Evolutionary conservation across 2,329 filamentous ascomycete genomes (phyloP).

Genomic region (Paraphaeosphaeria sporulosa): DNA sequence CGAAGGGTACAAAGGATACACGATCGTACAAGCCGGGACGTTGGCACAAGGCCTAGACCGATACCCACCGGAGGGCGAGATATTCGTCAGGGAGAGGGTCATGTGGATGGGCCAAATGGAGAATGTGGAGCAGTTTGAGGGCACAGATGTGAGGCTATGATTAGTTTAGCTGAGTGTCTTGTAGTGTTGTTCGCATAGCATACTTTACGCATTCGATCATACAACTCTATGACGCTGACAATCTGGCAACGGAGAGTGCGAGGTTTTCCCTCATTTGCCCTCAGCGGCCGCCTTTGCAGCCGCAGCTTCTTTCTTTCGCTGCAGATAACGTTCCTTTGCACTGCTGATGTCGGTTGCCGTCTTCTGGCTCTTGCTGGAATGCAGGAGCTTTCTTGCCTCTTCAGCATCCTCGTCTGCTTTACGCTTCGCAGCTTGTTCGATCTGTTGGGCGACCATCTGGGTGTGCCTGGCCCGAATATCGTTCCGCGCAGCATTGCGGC

Average conservation of each 20-base stretch:
- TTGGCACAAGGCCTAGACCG: slow-evolving; percentile 18
- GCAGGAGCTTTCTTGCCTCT: slow-evolving; percentile 68
- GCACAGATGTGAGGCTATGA: slow-evolving; percentile 12
- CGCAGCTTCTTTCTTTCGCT: slow-evolving; percentile 76
- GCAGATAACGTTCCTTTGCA: slow-evolving; percentile 80
- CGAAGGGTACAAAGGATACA: slow-evolving; percentile 20
- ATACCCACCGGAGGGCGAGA: slow-evolving; percentile 22
- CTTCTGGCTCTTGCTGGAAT: slow-evolving; percentile 77
- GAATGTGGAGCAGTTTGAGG: slow-evolving; percentile 21
- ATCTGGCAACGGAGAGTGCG: not conserved
- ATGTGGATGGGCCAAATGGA: slow-evolving; percentile 22
- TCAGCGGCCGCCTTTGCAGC: slow-evolving; percentile 69
- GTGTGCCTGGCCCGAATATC: slow-evolving; percentile 79
- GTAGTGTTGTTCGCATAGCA: not conserved
- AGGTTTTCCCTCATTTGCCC: slow-evolving; percentile 18
- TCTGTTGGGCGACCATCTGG: slow-evolving; percentile 79
- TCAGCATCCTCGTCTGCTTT: slow-evolving; percentile 73
- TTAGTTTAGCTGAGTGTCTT: not conserved
- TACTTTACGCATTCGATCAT: not conserved
- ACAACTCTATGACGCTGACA: not conserved
- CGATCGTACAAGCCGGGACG: slow-evolving; percentile 21
- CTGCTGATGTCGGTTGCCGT: slow-evolving; percentile 78
- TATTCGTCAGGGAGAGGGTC: slow-evolving; percentile 20
- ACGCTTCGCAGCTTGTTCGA: slow-evolving; percentile 76
- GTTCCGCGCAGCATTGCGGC: slow-evolving; percentile 60